phyloP scores from a whole-genome alignment of 176 grass and related monocot species.

The Tillandsia fasciculata region DNA sequence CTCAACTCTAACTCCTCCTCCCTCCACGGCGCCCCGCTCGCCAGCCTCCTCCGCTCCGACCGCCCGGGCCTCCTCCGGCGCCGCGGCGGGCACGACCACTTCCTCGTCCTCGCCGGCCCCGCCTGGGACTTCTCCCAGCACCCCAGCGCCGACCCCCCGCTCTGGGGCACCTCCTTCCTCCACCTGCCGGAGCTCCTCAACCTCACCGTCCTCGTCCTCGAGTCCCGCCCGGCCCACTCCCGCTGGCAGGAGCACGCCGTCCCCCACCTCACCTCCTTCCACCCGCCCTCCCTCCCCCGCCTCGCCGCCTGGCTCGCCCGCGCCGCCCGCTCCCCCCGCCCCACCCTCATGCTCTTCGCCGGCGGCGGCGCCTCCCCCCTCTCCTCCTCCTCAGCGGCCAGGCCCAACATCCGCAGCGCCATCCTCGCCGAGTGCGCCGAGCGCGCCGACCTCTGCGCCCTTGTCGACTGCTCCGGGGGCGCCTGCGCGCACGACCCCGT shows the following conservation, averaged over 20 bases:
- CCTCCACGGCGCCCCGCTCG: slow-evolving; percentile 32
- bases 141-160: slow-evolving; percentile 9
- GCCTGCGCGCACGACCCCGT: slow-evolving; percentile 28
- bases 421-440: slow-evolving; percentile 48
- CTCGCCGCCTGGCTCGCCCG: slow-evolving; percentile 45
- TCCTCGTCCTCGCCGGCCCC: slow-evolving; percentile 47
- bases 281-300: slow-evolving; percentile 33
- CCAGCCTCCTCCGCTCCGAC: slow-evolving; percentile 31
- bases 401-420: slow-evolving; percentile 35
- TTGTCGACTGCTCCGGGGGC: slow-evolving; percentile 56
- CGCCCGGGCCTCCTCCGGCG: slow-evolving; percentile 6
- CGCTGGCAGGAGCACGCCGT: slow-evolving; percentile 89
- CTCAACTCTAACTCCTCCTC: slow-evolving; percentile 36
- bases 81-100: slow-evolving; percentile 52
- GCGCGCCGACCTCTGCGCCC: slow-evolving; percentile 30
- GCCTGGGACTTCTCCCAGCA: slow-evolving; percentile 73
- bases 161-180: slow-evolving; percentile 64
- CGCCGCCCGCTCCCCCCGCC: slow-evolving; percentile 27
- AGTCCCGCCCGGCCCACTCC: slow-evolving; percentile 48
- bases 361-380: slow-evolving; percentile 16
- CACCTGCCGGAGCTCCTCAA: slow-evolving; percentile 51
- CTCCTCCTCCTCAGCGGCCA: slow-evolving; percentile 6
- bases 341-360: slow-evolving; percentile 42
- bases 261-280: slow-evolving; percentile 66
- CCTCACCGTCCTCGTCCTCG: slow-evolving; percentile 49